These are phyloP conservation scores for Oemleria cerasiformis DNA, from an alignment of 306 rosid genomes.

Conservation along the genomic window DNA sequence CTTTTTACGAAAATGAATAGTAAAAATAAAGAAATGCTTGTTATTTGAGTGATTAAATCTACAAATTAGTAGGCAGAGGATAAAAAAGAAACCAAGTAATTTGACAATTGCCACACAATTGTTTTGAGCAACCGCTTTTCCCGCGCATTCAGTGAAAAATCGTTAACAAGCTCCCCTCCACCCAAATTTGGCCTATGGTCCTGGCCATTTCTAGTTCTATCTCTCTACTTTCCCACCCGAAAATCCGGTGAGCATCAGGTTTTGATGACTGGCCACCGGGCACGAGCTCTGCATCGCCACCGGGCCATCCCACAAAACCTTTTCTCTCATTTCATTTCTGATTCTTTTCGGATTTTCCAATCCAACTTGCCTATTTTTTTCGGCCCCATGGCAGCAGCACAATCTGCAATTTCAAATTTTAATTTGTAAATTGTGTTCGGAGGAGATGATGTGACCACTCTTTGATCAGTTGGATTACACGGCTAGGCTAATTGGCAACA, in stretches of 20 bases:
- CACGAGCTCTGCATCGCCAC: slow-evolving; percentile 27
- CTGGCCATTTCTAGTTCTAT: slow-evolving; percentile 29
- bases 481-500: slow-evolving; percentile 15
- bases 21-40: too few species aligned
- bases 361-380: neutral
- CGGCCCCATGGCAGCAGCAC: neutral
- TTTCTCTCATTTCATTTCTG: slow-evolving; percentile 14
- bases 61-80: neutral
- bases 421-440: neutral
- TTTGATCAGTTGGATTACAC: neutral
- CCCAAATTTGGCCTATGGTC: slow-evolving; percentile 32
- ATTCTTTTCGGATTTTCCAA: slow-evolving; percentile 13
- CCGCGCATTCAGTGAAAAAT: slow-evolving; percentile 48
- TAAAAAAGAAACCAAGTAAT: neutral
- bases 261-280: slow-evolving; percentile 47
- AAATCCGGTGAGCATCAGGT: slow-evolving; percentile 30
- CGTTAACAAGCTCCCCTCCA: slow-evolving; percentile 6
- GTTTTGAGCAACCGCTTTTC: slow-evolving; percentile 37
- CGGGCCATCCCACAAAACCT: slow-evolving; percentile 33
- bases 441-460: slow-evolving; percentile 9
- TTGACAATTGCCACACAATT: slow-evolving; percentile 18
- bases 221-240: slow-evolving; percentile 28
- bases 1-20: too few species aligned
- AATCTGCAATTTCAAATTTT: neutral
- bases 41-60: too few species aligned